Base-by-base conservation (phyloP, 169 alveolate species). In the Eimeria necatrix region DNA sequence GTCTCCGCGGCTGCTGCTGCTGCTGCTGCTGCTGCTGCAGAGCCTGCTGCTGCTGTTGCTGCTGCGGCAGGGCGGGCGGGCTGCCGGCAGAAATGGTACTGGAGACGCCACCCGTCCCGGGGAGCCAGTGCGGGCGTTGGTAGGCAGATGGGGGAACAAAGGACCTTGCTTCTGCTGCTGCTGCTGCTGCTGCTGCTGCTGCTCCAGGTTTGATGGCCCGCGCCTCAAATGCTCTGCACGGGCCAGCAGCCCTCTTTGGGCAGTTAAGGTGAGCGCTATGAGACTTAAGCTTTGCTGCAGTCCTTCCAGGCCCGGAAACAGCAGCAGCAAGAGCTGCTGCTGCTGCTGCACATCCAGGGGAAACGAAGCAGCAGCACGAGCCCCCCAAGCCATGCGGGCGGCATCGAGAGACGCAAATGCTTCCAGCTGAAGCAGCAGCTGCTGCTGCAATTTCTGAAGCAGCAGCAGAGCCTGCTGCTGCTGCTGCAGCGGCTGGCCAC, bases 281-380 rank as follows among this genome's bases (percentile, higher is more conserved):
- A 83, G 78, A 18, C 91, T 32, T 1, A 83, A 26, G 59, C 61
- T 83, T 18, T 83, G 76, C 76, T 83, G 91, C 91, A 83, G 91
- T 46, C 59, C 78, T 32, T 83, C 91, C 24, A 83, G 20, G 20
- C 32, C 10, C 3, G 91, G 91, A 56, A 83, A 83, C 7, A 7
- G 91, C 74, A 83, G 76, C 78, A 83, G 91, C 91, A 83, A 74
- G 59, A 59, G 59, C 91, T 26, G 76, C 91, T 56, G 91, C 91
- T 59, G 91, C 91, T 83, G 91, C 91, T 53, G 91, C 76, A 83
- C 52, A 56, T 83, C 91, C 59, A 83, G n/a, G 24, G 91, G 91
- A 8, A 83, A 32, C 4, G n/a, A 22, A 59, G 91, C 91, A 53
- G 91, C 91, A 83, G 91, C 91, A 56, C 91, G 91, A 59, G 56